These are phyloP conservation scores for Amylostereum chailletii DNA, from an alignment of 1,284 basidiomycete species.

Conservation along the genomic window DNA sequence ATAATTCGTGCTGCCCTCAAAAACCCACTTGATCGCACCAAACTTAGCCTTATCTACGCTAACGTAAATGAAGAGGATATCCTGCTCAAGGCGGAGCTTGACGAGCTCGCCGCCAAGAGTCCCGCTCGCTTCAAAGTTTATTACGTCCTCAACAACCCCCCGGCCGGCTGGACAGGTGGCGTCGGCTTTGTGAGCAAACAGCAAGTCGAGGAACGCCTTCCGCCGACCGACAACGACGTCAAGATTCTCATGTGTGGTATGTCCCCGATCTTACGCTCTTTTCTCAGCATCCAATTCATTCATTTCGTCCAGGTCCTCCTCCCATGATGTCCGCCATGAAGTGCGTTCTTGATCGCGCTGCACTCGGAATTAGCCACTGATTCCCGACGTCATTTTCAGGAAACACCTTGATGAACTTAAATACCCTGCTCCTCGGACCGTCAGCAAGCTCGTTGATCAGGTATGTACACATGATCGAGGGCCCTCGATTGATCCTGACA, in stretches of 20 bases:
- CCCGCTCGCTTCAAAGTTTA: constrained; percentile 71
- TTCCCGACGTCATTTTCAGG: constrained; percentile 29
- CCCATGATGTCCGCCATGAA: constrained; percentile 98
- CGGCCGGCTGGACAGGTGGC: constrained; percentile 79
- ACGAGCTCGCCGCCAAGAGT: constrained; percentile 66
- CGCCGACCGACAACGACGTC: constrained; percentile 54
- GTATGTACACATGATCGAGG: constrained; percentile 30
- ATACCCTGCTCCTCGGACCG: constrained; percentile 81
- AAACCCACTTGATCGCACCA: constrained; percentile 79
- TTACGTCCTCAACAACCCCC: constrained; percentile 93
- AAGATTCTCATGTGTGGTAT: constrained; percentile 82
- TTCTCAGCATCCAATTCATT: constrained; percentile 1
- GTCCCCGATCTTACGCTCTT: constrained; percentile 15
- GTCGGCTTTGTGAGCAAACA: constrained; percentile 91
- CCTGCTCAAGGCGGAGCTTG: constrained; percentile 81
- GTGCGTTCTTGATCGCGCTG: constrained; percentile 35
- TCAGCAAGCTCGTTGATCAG: constrained; percentile 91
- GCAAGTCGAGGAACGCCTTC: constrained; percentile 78
- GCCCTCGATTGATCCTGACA: background rate
- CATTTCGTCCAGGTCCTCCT: constrained; percentile 59
- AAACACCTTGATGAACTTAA: constrained; percentile 84
- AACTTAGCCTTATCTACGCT: constrained; percentile 86
- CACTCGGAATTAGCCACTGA: constrained; percentile 2
- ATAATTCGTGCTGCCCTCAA: constrained; percentile 87
- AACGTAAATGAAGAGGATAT: constrained; percentile 90